Base-by-base conservation (phyloP, 2,329 filamentous ascomycete species). In the Colletotrichum gloeosporioides region DNA sequence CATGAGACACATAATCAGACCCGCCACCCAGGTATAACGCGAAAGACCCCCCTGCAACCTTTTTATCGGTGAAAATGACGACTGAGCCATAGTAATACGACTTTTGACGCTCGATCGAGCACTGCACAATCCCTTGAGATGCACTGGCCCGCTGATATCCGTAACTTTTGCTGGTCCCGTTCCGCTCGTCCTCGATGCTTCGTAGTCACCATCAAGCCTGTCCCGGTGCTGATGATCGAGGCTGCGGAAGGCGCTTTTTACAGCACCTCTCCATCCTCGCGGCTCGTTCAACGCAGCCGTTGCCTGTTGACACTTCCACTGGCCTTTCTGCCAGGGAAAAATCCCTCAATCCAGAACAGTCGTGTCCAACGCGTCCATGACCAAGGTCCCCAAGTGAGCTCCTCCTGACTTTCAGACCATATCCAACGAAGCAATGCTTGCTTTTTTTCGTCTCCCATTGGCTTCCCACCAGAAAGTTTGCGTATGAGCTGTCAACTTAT, bases 1-100 rank as follows among this genome's bases (percentile, higher is more conserved):
- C 74, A 69, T 76, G 64, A 76, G 70, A 73, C 65, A 76, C 69
- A 76, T 39, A 69, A 73, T 49, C 57, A 69, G 57, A 76, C 74
- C 73, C 64, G 59, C 70, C 70, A 34, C 70, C 74, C 74, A 59
- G 25, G 62, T 62, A 39, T 69, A 73, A 76, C 59, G 29, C 64
- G 73, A 69, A 29, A 69, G 70, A 65, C 64, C 69, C 57, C 27
- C 49, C 22, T 53, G 59, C 34, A 53, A 39, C 49, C 74, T 12
- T 65, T 63, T 63, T 55, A 61, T 69, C 63, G 64, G 29, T 72
- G 57, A 74, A 65, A 53, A 69, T 53, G 64, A 65, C 34, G 15
- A 73, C 31, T 57, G 63, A 61, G 64, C 64, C 74, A 49, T 63
- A 36, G n/a, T 61, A 44, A 36, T 61, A 15, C 64, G 27, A 55